A percentile compares a stretch with the other conserved stretches of the same genome.
phyloP scores from a whole-genome alignment of 129 eudicot species.

The Chrysanthemum makinoi region DNA sequence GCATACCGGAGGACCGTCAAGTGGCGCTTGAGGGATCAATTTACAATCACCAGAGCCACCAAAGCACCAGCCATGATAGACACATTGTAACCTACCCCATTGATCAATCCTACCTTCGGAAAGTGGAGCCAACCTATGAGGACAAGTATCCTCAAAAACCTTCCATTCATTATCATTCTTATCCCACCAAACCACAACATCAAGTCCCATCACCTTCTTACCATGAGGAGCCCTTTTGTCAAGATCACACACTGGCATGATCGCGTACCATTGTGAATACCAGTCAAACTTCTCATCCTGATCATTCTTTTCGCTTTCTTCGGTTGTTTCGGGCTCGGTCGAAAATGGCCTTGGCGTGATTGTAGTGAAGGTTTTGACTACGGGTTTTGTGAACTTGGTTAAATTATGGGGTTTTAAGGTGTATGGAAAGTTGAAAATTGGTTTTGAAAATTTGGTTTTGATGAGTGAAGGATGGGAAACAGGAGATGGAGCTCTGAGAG shows the following conservation, averaged over 20 bases:
- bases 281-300: conserved; percentile 64
- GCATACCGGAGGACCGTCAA: conserved; percentile 76
- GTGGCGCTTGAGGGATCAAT: conserved; percentile 86
- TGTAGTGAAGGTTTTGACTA: conserved; percentile 37
- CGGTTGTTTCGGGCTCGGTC: conserved; percentile 28
- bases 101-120: conserved; percentile 92
- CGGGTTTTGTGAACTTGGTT: conserved; percentile 17
- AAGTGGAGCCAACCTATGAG: conserved; percentile 80
- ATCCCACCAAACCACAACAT: conserved; percentile 90
- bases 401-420: conserved; percentile 13
- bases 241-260: conserved; percentile 68
- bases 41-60: conserved; percentile 77
- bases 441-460: conserved; percentile 24
- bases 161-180: conserved; percentile 65
- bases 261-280: conserved; percentile 76
- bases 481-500: conserved; percentile 44
- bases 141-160: conserved; percentile 83
- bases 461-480: conserved; percentile 29
- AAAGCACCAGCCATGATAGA: conserved; percentile 96
- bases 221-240: conserved; percentile 83
- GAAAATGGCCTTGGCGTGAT: conserved; percentile 31
- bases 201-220: conserved; percentile 74
- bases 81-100: conserved; percentile 88
- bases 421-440: conserved; percentile 27
- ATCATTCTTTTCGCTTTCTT: conserved; percentile 30